Base-by-base conservation (phyloP, 495 filamentous ascomycete genomes). In the Penicillium cosmopolitanum region DNA sequence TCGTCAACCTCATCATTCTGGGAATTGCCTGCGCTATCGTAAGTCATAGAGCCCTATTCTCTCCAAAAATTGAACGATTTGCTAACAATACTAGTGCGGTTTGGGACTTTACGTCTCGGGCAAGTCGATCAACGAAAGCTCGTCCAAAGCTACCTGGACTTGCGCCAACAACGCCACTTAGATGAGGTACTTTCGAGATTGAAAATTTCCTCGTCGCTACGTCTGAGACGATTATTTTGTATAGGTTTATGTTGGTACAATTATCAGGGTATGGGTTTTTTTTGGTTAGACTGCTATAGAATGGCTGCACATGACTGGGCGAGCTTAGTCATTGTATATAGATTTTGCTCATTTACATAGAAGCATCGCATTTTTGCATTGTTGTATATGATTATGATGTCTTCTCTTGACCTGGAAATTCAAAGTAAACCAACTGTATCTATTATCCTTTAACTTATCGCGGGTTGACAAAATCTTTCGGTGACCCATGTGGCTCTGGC, bases 1-100 rank as follows among this genome's bases (percentile, higher is more conserved):
- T 57, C n/a, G n/a, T 77, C 35, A 77, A 76, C 42, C 25, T 71
- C 7, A 23, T 67, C 5, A 64, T 70, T 33, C 51, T 79, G 9
- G 62, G 44, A 0, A 67, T 77, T 33, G 76, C 58, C 35, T 61
- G 34, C 46, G 58, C 47, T 19, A 36, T 61, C 6, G 54, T 56
- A 56, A 50, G 54, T 56, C n/a, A 31, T 31, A 9, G 28, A 31
- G 23, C 44, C 5, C 11, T 7, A 5, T 28, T 48, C 8, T 48
- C 46, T 16, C 1, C 18, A 3, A n/a, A 16, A 25, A n/a, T 48
- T 2, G 9, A 12, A 5, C 0, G 0, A 31, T 44, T 16, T 28
- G 11, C 46, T 48, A 28, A 48, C 21, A 48, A 28, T 25, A 23
- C 46, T n/a, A 48, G 46, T 48, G 46, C 21, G 46, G 46, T 28